Evolutionary conservation across 768 basidiomycete species (phyloP).

Genomic region (Lentinula aciculospora): DNA sequence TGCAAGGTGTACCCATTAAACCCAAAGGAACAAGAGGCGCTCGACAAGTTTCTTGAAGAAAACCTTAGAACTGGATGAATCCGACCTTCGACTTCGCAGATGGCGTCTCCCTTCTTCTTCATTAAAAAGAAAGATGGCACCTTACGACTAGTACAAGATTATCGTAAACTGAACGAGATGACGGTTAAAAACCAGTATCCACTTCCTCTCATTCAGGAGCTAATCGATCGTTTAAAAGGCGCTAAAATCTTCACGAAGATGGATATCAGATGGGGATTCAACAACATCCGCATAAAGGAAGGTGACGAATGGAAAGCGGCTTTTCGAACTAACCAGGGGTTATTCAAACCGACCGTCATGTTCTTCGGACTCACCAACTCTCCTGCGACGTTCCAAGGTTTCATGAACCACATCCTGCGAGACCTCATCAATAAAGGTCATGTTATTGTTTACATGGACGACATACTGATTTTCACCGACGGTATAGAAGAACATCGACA

Average conservation of each 20-base stretch:
- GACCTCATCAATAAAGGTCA: constrained; percentile 17
- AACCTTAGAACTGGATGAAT: background rate
- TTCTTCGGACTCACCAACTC: constrained; percentile 32
- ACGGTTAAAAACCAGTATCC: constrained; percentile 27
- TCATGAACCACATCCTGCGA: constrained; percentile 29
- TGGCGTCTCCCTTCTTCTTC: constrained; percentile 16
- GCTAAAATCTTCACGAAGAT: constrained; percentile 27
- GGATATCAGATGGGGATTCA: constrained; percentile 33
- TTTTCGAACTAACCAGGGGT: constrained; percentile 30
- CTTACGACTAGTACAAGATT: constrained; percentile 14
- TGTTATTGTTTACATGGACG: constrained; percentile 26
- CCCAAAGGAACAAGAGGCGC: too few species aligned
- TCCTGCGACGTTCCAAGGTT: constrained; percentile 20
- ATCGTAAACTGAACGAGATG: constrained; percentile 23
- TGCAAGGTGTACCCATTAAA: too few species aligned
- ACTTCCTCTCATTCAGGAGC: constrained; percentile 26
- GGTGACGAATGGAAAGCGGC: constrained; percentile 41
- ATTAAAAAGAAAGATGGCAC: constrained; percentile 18
- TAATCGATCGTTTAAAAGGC: constrained; percentile 21
- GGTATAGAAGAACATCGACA: constrained; percentile 7
- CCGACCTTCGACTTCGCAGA: background rate
- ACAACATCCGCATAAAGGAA: constrained; percentile 34
- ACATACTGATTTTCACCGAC: constrained; percentile 20
- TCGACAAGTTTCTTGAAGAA: too few species aligned
- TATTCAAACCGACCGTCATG: constrained; percentile 38